Conservation (phyloP, 2,329 filamentous ascomycete species). For the Apiospora kogelbergensis region DNA sequence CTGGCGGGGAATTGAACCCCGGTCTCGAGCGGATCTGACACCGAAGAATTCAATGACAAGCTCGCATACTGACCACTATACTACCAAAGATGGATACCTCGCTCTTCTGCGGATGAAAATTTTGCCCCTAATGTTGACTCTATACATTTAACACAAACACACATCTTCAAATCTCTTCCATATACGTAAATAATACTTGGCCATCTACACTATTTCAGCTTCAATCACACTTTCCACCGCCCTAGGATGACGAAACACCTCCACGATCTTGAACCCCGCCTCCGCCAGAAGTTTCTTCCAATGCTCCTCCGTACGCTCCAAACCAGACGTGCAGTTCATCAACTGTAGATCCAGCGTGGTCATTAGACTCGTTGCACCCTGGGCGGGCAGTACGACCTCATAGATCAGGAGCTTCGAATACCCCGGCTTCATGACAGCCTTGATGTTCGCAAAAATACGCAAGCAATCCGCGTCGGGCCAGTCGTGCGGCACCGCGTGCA, state of each 20-base stretch:
- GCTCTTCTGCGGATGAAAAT: too few relatives aligned
- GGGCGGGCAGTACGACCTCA: slow-evolving; percentile 9
- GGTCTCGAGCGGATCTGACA: not conserved
- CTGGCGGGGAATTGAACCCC: slow-evolving; percentile 6
- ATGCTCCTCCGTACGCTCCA: slow-evolving; percentile 10
- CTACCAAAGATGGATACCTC: too few relatives aligned
- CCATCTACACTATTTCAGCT: slow-evolving; percentile 1
- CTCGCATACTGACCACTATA: too few relatives aligned
- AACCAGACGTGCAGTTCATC: not conserved
- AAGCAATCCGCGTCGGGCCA: slow-evolving; percentile 35
- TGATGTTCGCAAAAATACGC: slow-evolving; percentile 33
- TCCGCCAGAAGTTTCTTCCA: not conserved
- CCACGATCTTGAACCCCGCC: not conserved
- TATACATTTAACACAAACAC: too few relatives aligned
- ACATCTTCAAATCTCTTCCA: too few relatives aligned
- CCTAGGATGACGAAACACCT: not conserved
- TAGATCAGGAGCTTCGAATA: slow-evolving; percentile 41
- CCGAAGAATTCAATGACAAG: too few relatives aligned
- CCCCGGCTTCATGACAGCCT: slow-evolving; percentile 55
- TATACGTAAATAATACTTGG: too few relatives aligned
- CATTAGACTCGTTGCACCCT: not conserved
- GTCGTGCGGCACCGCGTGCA: slow-evolving; percentile 38
- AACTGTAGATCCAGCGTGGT: slow-evolving; percentile 7
- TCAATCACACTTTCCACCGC: slow-evolving; percentile 13
- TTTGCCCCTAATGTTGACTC: too few relatives aligned